A percentile compares a stretch with the other conserved stretches of the same genome.
These are phyloP conservation scores for Saccharomycopsis sp. DNA, from an alignment of 805 yeast species.

Conservation along the genomic window DNA sequence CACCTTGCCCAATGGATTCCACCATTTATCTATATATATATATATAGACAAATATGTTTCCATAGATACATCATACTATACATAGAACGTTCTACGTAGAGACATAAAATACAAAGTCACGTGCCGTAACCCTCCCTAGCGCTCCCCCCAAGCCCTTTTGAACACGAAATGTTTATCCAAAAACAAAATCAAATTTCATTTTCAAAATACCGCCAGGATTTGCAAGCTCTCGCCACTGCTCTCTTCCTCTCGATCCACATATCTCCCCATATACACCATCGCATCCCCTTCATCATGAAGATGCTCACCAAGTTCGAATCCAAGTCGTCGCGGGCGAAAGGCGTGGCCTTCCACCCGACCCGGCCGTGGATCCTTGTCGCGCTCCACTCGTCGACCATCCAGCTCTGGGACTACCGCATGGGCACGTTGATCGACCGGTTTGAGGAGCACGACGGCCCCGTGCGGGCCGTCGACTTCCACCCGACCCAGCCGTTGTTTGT, in stretches of 20 bases:
- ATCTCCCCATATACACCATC: too few species aligned
- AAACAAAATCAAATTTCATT: constrained; percentile 8
- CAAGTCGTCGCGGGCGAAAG: constrained; percentile 95
- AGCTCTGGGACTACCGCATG: constrained; percentile 99
- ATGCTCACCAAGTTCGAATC: constrained; percentile 89
- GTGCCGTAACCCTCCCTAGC: too few species aligned
- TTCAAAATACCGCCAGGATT: too few species aligned
- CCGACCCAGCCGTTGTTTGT: constrained; percentile 97
- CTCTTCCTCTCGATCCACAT: too few species aligned
- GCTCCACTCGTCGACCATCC: constrained; percentile 95
- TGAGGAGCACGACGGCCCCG: constrained; percentile 98
- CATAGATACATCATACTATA: too few species aligned
- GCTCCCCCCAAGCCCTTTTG: not conserved
- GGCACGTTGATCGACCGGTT: constrained; percentile 94
- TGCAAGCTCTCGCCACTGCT: too few species aligned
- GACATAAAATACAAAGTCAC: too few species aligned
- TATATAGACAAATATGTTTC: too few species aligned
- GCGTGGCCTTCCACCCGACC: constrained; percentile 94
- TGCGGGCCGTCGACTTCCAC: constrained; percentile 90
- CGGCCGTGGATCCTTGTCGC: constrained; percentile 96
- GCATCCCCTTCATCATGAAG: constrained; percentile 52
- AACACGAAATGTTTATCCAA: constrained; percentile 1
- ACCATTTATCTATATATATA: too few species aligned
- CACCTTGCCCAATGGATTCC: too few species aligned
- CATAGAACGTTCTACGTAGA: too few species aligned